Evolutionary conservation across 129 eudicot species (phyloP).

Genomic region (Solidago caesia): DNA sequence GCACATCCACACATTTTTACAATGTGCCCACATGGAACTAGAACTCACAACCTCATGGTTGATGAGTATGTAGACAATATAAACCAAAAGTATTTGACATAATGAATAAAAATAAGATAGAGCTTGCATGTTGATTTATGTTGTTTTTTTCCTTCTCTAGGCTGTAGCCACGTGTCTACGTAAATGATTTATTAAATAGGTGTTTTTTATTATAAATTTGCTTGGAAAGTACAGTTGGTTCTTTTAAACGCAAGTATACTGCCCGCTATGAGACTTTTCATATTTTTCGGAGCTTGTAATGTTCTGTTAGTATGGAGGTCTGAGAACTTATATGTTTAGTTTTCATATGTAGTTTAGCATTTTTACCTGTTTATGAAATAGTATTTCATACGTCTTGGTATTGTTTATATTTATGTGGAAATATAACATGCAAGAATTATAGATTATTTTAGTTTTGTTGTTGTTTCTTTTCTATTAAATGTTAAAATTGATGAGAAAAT

Average conservation of each 20-base stretch:
- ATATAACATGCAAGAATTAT: not conserved
- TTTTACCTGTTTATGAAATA: not conserved
- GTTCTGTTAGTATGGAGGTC: not conserved
- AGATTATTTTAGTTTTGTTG: not conserved
- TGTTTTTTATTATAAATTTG: not conserved
- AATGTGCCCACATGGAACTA: no score
- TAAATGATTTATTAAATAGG: no score
- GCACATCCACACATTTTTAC: no score
- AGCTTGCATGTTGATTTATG: no score
- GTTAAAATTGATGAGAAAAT: slow-evolving; percentile 1
- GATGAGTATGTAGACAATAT: no score
- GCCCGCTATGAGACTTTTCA: not conserved
- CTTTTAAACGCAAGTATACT: not conserved
- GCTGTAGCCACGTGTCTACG: no score
- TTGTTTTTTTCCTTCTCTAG: no score
- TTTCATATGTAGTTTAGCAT: not conserved
- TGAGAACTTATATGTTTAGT: not conserved
- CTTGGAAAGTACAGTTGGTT: not conserved
- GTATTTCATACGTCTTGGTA: not conserved
- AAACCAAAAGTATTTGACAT: no score
- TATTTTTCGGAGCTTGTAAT: not conserved
- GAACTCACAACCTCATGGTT: no score
- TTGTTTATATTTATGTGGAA: not conserved
- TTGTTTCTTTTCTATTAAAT: not conserved
- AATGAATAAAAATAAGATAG: no score